Percentiles rank a stretch among this genome's conserved stretches.
Conservation (phyloP, 1,284 basidiomycete species). For the Leccinum subfulvum region DNA sequence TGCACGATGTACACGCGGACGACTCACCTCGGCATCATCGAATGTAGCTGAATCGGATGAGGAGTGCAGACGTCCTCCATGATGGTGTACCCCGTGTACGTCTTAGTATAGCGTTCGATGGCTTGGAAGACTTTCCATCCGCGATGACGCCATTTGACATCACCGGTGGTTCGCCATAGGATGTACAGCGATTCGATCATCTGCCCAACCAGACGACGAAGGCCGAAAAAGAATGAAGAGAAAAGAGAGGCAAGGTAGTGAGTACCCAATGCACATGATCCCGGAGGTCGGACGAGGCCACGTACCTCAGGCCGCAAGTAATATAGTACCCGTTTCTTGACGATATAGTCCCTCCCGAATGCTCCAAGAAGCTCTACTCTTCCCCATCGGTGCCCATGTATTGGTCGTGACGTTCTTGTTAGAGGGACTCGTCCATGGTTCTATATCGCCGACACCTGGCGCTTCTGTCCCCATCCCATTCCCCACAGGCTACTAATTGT, state of each 20-base stretch:
- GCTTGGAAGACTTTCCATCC: constrained; percentile 76
- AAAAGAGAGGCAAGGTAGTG: not conserved
- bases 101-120: constrained; percentile 58
- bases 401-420: not conserved
- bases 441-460: constrained; percentile 50
- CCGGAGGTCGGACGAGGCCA: constrained; percentile 11
- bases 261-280: not conserved
- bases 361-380: constrained; percentile 4
- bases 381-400: not conserved
- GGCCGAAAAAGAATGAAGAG: not conserved
- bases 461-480: constrained; percentile 30
- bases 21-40: constrained; percentile 15
- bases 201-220: constrained; percentile 35
- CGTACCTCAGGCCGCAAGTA: constrained; percentile 63
- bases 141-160: constrained; percentile 68
- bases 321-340: constrained; percentile 42
- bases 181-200: constrained; percentile 69
- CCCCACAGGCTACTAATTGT: not conserved
- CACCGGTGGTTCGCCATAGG: constrained; percentile 69
- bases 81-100: constrained; percentile 56
- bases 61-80: constrained; percentile 45
- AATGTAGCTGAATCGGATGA: constrained; percentile 21
- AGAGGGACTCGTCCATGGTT: constrained; percentile 23
- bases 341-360: constrained; percentile 39
- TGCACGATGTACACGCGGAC: not conserved